Percentiles rank a stretch among this genome's conserved stretches.
These are phyloP conservation scores for Boletellus sp. DNA, from an alignment of 768 basidiomycete genomes.

Conservation along the genomic window DNA sequence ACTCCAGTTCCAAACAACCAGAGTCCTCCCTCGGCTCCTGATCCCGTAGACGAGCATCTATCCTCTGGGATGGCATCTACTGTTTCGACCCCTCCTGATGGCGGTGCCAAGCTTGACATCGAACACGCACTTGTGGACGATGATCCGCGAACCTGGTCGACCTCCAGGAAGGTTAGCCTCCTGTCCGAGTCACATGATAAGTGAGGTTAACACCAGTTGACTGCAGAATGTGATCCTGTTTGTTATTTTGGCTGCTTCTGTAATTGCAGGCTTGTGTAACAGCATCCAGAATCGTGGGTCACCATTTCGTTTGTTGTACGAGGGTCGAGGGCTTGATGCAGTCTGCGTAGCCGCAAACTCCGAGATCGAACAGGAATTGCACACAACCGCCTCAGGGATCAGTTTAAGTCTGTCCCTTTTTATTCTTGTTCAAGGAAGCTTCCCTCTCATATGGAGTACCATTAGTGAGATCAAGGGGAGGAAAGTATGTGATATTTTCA, in stretches of 20 bases:
- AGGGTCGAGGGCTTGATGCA: neutral
- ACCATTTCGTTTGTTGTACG: neutral
- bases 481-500: neutral
- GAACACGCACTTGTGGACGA: conserved; percentile 46
- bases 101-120: conserved; percentile 27
- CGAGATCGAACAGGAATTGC: conserved; percentile 58
- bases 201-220: neutral
- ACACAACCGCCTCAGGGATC: conserved; percentile 58
- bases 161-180: conserved; percentile 47
- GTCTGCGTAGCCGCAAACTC: conserved; percentile 55
- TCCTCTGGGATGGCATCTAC: neutral
- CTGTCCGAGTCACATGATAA: neutral
- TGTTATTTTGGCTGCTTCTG: conserved; percentile 26
- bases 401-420: conserved; percentile 68
- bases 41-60: neutral
- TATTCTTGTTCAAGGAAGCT: conserved; percentile 64
- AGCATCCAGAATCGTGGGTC: conserved; percentile 31
- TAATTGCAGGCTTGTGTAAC: conserved; percentile 26
- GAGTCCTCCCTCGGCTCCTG: neutral
- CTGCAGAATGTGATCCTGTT: conserved; percentile 19
- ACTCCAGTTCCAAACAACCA: conserved; percentile 1
- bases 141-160: conserved; percentile 62
- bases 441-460: conserved; percentile 33
- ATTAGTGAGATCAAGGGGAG: conserved; percentile 1
- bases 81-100: neutral